Base-by-base conservation (phyloP, 257 asterid species). In the Osmanthus fragrans region DNA sequence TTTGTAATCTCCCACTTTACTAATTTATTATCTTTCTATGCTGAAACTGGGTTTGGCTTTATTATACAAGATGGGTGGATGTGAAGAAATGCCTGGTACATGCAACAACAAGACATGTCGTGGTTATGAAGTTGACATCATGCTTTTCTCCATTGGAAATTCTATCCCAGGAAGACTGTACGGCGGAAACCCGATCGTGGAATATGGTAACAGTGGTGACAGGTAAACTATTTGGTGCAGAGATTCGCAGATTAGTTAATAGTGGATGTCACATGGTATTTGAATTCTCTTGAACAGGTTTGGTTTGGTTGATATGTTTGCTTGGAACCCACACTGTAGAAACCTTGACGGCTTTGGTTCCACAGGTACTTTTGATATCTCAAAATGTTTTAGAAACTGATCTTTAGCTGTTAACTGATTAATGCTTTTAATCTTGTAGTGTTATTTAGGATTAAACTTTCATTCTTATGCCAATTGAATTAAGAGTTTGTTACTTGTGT, bases 81-180 rank as follows among this genome's bases (percentile, higher is more conserved):
- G 97, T 78, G 88, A 87, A 82, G 97, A 91, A 82, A 85, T 88
- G 70, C 90, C 88, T 3, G 84, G 71, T 60, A 81, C 91, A 39
- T 93, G 97, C 91, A 91, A 88, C 82, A 81, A 73, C 82, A 91
- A 84, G 29, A 93, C 37, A 73, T 93, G 97, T 45, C 92, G 89
- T 40, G 97, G 94, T 63, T 72, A 86, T 76, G 97, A 93, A 87
- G 97, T 91, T 7, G 97, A 93, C 83, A 93, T 93, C 85, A 91
- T 91, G 94, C 94, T 90, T 85, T 93, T 93, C 88, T 87, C 96
- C 7, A 81, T 91, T 76, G 97, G 97, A 74, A 88, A 82, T 86
- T 91, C 97, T 79, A 87, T 93, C 79, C 97, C 97, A 6, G 97
- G 97, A 82, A 88, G 97, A 76, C 72, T 93, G 70, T 93, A 93